Conservation (phyloP, 768 basidiomycete genomes). For the Mycena leptocephala region DNA sequence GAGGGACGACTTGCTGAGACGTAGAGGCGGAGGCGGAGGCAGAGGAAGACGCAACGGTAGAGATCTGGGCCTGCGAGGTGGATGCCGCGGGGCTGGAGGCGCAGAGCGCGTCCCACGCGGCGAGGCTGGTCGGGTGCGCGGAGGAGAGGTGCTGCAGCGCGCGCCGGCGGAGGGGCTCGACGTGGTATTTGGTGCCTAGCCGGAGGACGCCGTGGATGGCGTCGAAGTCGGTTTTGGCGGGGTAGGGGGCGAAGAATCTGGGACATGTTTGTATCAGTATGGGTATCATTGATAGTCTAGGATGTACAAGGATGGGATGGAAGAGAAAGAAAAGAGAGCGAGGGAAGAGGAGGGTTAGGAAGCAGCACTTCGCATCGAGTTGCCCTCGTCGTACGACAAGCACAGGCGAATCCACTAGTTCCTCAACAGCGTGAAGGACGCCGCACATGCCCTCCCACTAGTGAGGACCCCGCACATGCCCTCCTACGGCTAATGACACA, state of each 20-base stretch:
- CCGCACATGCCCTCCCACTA: no score
- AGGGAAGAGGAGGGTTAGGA: no score
- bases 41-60: background rate
- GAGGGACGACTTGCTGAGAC: no score
- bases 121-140: constrained; percentile 31
- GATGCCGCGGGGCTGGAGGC: background rate
- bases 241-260: constrained; percentile 39
- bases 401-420: no score
- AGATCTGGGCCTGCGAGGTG: background rate
- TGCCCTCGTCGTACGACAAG: no score
- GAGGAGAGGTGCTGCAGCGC: constrained; percentile 34
- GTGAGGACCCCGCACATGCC: no score
- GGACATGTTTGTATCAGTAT: background rate
- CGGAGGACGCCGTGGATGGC: constrained; percentile 36
- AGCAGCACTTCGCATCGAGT: no score
- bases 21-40: background rate
- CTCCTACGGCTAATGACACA: no score
- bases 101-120: constrained; percentile 31
- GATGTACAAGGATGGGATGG: background rate
- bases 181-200: constrained; percentile 35
- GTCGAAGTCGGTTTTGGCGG: constrained; percentile 33
- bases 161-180: constrained; percentile 36
- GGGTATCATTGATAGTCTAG: background rate
- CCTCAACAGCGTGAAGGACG: no score
- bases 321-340: background rate